These are phyloP conservation scores for Microbotryum violaceum DNA, from an alignment of 1,284 basidiomycete species.

Conservation along the genomic window DNA sequence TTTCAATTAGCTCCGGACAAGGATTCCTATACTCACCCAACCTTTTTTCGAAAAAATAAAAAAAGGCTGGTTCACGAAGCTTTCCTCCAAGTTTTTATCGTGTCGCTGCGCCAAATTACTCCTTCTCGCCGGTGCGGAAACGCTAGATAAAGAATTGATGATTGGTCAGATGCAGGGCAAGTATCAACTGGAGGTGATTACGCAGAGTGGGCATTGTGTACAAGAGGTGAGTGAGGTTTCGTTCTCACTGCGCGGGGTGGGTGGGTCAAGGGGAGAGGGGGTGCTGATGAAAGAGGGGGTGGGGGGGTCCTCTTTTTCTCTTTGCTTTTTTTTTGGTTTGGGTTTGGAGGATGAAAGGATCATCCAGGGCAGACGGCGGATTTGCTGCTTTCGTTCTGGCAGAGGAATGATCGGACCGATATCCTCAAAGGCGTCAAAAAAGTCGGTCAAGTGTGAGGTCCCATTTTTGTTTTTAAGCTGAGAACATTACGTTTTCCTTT, in stretches of 20 bases:
- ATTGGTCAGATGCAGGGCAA: conserved; percentile 94
- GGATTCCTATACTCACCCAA: too few relatives aligned
- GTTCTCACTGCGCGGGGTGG: background rate
- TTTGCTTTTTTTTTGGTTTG: too few relatives aligned
- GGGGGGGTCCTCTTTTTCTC: too few relatives aligned
- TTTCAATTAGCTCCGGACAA: background rate
- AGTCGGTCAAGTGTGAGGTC: conserved; percentile 57
- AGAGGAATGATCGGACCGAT: conserved; percentile 56
- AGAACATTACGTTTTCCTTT: background rate
- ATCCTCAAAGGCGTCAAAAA: conserved; percentile 60
- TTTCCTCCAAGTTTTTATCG: conserved; percentile 69
- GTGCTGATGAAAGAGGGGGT: background rate
- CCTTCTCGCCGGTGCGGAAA: conserved; percentile 83
- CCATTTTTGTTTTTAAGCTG: too few relatives aligned
- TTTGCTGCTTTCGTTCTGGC: conserved; percentile 81
- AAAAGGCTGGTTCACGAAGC: conserved; percentile 76
- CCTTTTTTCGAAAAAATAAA: background rate
- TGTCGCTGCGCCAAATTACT: conserved; percentile 73
- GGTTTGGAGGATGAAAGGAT: conserved; percentile 50
- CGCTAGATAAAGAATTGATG: conserved; percentile 87
- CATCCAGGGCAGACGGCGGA: conserved; percentile 71
- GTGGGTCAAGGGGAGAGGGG: background rate
- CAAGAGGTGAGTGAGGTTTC: conserved; percentile 62
- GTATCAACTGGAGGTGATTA: conserved; percentile 84
- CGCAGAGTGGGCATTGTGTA: conserved; percentile 81